phyloP scores from a whole-genome alignment of 371 early-diverging fungal species.

The Encephalitozoon romaleae region DNA sequence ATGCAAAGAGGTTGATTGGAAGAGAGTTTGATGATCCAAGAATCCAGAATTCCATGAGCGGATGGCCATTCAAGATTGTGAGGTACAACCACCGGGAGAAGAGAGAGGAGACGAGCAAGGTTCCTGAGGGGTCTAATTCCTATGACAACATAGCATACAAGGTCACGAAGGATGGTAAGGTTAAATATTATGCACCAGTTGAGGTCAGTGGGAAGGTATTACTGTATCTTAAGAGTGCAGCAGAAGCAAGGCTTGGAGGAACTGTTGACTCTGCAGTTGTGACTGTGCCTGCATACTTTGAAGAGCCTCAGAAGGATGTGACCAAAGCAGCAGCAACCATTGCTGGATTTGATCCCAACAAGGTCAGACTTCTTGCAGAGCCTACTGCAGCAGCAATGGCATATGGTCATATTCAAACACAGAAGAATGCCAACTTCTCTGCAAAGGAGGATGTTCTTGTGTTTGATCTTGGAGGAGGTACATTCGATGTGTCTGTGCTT shows the following conservation, averaged over 20 bases:
- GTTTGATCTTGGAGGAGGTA: constrained; percentile 91
- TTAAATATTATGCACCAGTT: constrained; percentile 35
- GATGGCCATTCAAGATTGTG: constrained; percentile 59
- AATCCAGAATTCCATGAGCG: constrained; percentile 51
- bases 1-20: constrained; percentile 88
- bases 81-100: constrained; percentile 16
- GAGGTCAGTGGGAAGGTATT: constrained; percentile 42
- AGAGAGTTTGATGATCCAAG: constrained; percentile 61
- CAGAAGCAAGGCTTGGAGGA: constrained; percentile 38
- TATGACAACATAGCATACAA: constrained; percentile 37
- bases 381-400: constrained; percentile 61
- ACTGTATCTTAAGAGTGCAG: constrained; percentile 37
- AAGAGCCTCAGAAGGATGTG: constrained; percentile 50
- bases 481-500: constrained; percentile 86
- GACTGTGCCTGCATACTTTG: constrained; percentile 61
- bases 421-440: background rate
- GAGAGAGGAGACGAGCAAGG: constrained; percentile 37
- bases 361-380: constrained; percentile 52
- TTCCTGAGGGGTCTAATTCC: constrained; percentile 25
- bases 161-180: constrained; percentile 31
- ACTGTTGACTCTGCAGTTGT: constrained; percentile 43
- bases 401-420: constrained; percentile 48
- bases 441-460: constrained; percentile 66
- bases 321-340: constrained; percentile 56
- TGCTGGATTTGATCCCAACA: constrained; percentile 51